Conservation (phyloP, 2,329 filamentous ascomycete genomes). For the Ceratocystis lukuohia region DNA sequence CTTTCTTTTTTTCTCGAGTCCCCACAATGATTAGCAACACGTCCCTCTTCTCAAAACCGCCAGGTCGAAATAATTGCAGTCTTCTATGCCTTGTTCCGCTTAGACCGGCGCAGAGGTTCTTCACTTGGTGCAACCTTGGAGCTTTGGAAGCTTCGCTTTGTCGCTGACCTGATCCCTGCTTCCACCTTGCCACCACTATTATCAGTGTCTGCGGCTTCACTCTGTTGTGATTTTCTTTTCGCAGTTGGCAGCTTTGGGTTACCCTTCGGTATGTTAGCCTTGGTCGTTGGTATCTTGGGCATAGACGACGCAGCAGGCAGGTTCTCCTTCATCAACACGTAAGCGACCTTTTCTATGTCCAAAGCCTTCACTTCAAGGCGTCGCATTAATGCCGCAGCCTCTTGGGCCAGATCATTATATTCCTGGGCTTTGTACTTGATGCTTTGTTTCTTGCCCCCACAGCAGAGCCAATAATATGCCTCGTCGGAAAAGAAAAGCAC, state of each 20-base stretch:
- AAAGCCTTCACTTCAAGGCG: constrained; percentile 43
- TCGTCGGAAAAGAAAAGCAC: constrained; percentile 73
- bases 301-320: neutral
- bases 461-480: constrained; percentile 57
- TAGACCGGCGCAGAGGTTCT: constrained; percentile 11
- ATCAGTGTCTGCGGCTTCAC: neutral
- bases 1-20: no score
- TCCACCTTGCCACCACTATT: neutral
- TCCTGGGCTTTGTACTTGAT: constrained; percentile 61
- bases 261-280: constrained; percentile 20
- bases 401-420: constrained; percentile 43
- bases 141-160: neutral
- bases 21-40: neutral
- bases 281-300: neutral
- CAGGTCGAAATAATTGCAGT: neutral
- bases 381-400: constrained; percentile 31
- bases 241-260: neutral
- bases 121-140: neutral
- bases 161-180: neutral
- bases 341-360: constrained; percentile 58
- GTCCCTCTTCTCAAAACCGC: neutral
- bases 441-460: constrained; percentile 33
- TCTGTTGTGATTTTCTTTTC: constrained; percentile 14
- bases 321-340: constrained; percentile 31
- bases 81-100: constrained; percentile 6